A percentile compares a stretch with the other conserved stretches of the same genome.
Conservation (phyloP, 495 filamentous ascomycete genomes). For the Durotheca rogersii region DNA sequence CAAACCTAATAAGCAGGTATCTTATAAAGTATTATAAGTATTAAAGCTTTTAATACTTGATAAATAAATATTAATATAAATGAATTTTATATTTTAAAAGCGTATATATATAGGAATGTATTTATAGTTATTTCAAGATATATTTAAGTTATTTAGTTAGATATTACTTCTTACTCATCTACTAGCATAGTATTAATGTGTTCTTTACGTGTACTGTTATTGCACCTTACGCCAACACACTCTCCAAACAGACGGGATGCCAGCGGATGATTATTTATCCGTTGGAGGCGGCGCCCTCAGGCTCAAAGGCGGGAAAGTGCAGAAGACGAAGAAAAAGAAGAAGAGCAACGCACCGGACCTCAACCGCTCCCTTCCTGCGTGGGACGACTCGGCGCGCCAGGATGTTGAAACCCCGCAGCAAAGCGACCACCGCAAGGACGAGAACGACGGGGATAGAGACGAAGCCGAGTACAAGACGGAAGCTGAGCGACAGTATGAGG, state of each 20-base stretch:
- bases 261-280: conserved; percentile 69
- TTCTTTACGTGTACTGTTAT: too few relatives aligned
- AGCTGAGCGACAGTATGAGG: conserved; percentile 76
- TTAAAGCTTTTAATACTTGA: too few relatives aligned
- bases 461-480: conserved; percentile 68
- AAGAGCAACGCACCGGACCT: conserved; percentile 44
- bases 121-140: conserved; percentile 10
- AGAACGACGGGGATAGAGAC: conserved; percentile 28
- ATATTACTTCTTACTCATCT: too few relatives aligned
- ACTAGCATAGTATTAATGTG: too few relatives aligned
- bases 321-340: conserved; percentile 64
- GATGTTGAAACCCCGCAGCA: conserved; percentile 14
- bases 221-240: too few relatives aligned
- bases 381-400: conserved; percentile 14
- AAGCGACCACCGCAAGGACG: conserved; percentile 17
- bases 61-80: too few relatives aligned
- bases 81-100: too few relatives aligned
- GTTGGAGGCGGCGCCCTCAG: conserved; percentile 69
- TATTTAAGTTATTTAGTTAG: too few relatives aligned
- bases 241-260: too few relatives aligned
- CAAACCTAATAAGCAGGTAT: too few relatives aligned
- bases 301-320: conserved; percentile 71
- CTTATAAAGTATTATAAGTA: too few relatives aligned
- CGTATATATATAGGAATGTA: not conserved
- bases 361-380: conserved; percentile 39